These are phyloP conservation scores for Dryadomyces quercus-mongolicae DNA, from an alignment of 2,329 filamentous ascomycete genomes.

Conservation along the genomic window DNA sequence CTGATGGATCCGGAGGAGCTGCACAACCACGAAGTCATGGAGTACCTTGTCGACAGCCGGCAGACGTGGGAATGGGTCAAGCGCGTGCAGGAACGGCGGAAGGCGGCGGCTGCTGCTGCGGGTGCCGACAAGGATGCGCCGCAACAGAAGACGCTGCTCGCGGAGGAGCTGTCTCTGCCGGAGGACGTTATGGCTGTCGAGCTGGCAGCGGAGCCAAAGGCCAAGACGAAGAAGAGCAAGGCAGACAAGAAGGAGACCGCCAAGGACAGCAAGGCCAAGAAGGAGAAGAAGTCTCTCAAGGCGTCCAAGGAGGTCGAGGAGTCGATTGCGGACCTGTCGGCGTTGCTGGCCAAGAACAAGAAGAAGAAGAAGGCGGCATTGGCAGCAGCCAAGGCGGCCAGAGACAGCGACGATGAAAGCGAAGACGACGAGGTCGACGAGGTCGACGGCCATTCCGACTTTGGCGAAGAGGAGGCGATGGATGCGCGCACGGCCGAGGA, in stretches of 20 bases:
- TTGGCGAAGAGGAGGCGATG: conserved; percentile 78
- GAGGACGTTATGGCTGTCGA: neutral
- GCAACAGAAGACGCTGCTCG: neutral
- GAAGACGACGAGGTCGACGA: too few species aligned
- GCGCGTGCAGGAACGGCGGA: conserved; percentile 35
- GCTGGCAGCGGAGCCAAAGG: neutral
- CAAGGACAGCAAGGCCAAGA: conserved; percentile 24
- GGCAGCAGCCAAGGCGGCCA: neutral
- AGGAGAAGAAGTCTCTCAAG: conserved; percentile 23
- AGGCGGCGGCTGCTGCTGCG: neutral
- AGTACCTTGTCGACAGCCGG: conserved; percentile 65
- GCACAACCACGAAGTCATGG: conserved; percentile 85
- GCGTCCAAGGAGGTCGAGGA: conserved; percentile 52
- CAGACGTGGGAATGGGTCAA: conserved; percentile 69
- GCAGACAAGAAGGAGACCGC: conserved; percentile 8
- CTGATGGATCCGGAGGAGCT: conserved; percentile 67
- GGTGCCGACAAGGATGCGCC: neutral
- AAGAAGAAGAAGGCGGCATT: conserved; percentile 18
- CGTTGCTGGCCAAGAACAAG: conserved; percentile 41
- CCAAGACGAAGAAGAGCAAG: conserved; percentile 13
- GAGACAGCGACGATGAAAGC: conserved; percentile 18
- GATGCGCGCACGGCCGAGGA: conserved; percentile 70
- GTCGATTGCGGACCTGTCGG: conserved; percentile 56
- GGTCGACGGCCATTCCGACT: conserved; percentile 75
- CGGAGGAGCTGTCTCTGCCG: neutral